Percentiles rank a stretch among this genome's conserved stretches.
Evolutionary conservation across 1,284 basidiomycete genomes (phyloP).

Genomic region (Anthracocystis walkeri): DNA sequence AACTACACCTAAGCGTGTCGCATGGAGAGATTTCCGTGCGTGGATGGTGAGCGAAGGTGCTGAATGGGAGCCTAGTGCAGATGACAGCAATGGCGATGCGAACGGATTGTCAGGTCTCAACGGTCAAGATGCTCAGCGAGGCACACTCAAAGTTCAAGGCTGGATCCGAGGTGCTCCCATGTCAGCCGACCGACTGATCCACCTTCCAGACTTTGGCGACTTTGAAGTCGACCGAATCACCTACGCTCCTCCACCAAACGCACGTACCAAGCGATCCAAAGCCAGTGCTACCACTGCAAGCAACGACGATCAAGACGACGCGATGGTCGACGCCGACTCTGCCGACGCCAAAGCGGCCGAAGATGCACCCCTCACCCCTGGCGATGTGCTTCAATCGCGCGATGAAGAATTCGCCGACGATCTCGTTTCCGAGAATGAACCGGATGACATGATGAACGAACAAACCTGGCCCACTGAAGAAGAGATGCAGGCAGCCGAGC

Average conservation of each 20-base stretch:
- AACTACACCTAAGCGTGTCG: slow-evolving; percentile 73
- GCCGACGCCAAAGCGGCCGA: slow-evolving; percentile 55
- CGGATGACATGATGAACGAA: slow-evolving; percentile 89
- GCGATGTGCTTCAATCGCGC: slow-evolving; percentile 75
- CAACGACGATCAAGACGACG: slow-evolving; percentile 18
- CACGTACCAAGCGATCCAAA: slow-evolving; percentile 36
- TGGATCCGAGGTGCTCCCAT: slow-evolving; percentile 83
- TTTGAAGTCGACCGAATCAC: slow-evolving; percentile 83
- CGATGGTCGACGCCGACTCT: slow-evolving; percentile 18
- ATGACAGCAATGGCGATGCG: slow-evolving; percentile 65
- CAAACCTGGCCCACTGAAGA: slow-evolving; percentile 99
- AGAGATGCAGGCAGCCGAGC: slow-evolving; percentile 76
- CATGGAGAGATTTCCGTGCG: slow-evolving; percentile 84
- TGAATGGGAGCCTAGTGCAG: slow-evolving; percentile 56
- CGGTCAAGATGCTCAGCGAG: slow-evolving; percentile 61
- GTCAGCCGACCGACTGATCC: slow-evolving; percentile 86
- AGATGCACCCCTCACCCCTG: slow-evolving; percentile 67
- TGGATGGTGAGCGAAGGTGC: slow-evolving; percentile 81
- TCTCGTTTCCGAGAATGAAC: slow-evolving; percentile 85
- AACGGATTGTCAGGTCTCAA: slow-evolving; percentile 50
- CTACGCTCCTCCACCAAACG: slow-evolving; percentile 51
- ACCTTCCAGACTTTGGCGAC: slow-evolving; percentile 89
- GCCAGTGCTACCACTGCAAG: slow-evolving; percentile 31
- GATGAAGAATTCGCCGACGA: slow-evolving; percentile 82
- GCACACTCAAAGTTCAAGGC: slow-evolving; percentile 81